Conservation (phyloP, 1,284 basidiomycete genomes). For the Ustilago shanxiensis region DNA sequence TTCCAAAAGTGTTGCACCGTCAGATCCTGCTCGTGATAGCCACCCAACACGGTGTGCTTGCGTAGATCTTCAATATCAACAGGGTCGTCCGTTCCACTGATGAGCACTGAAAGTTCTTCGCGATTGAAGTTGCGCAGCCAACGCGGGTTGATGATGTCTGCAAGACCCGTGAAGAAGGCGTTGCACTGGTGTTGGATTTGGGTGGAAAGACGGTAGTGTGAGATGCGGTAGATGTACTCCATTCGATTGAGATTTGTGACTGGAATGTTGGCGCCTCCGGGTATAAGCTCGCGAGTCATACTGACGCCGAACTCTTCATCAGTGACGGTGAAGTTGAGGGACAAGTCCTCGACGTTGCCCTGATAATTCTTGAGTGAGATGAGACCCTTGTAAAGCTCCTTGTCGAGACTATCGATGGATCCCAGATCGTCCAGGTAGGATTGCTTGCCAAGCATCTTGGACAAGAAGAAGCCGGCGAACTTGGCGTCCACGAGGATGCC, state of each 20-base stretch:
- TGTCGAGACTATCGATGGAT: conserved; percentile 69
- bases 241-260: conserved; percentile 91
- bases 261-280: conserved; percentile 83
- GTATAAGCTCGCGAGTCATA: conserved; percentile 83
- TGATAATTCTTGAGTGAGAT: conserved; percentile 92
- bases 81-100: conserved; percentile 64
- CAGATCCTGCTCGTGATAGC: conserved; percentile 66
- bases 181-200: conserved; percentile 86
- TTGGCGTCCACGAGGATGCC: conserved; percentile 96
- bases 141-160: conserved; percentile 67
- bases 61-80: conserved; percentile 65
- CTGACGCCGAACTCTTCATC: conserved; percentile 93
- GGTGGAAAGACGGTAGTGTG: conserved; percentile 86
- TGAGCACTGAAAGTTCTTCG: conserved; percentile 64
- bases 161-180: conserved; percentile 73
- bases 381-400: conserved; percentile 90
- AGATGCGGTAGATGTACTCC: conserved; percentile 87
- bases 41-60: conserved; percentile 62
- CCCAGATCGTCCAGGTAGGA: conserved; percentile 62
- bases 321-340: conserved; percentile 89
- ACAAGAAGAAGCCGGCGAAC: conserved; percentile 94
- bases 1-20: conserved; percentile 67
- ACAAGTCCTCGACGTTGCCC: conserved; percentile 89
- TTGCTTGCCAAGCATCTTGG: conserved; percentile 74
- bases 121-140: conserved; percentile 67